These are phyloP conservation scores for Saccharomycopsis javanensis DNA, from an alignment of 805 yeast species.

Conservation along the genomic window DNA sequence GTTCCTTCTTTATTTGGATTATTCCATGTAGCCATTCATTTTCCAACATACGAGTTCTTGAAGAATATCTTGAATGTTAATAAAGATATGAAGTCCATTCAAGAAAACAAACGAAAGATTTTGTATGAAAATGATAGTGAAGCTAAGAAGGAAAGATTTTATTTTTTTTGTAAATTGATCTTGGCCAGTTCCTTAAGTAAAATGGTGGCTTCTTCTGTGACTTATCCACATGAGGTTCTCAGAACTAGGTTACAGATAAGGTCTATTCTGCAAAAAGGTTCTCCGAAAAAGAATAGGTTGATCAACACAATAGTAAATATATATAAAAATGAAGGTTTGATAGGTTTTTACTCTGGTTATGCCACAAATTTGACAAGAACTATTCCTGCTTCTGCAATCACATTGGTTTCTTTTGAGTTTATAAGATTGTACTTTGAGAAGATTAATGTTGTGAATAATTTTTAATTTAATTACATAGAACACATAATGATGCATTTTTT, in stretches of 20 bases:
- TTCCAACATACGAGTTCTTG: constrained; percentile 83
- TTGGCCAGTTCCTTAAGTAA: constrained; percentile 73
- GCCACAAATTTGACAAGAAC: constrained; percentile 80
- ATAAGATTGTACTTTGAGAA: constrained; percentile 43
- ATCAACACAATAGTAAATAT: constrained; percentile 28
- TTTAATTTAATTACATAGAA: not conserved
- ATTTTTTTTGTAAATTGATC: constrained; percentile 35
- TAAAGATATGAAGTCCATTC: constrained; percentile 16
- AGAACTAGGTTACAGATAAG: constrained; percentile 81
- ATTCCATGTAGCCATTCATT: constrained; percentile 90
- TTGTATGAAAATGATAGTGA: constrained; percentile 17
- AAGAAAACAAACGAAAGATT: constrained; percentile 21
- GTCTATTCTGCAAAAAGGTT: constrained; percentile 17
- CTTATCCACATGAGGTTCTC: constrained; percentile 93
- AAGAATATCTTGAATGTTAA: constrained; percentile 42
- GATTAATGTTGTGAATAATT: constrained; percentile 10
- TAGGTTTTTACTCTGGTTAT: constrained; percentile 86
- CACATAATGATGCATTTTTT: not conserved
- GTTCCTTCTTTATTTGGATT: constrained; percentile 86
- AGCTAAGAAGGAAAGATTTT: constrained; percentile 20
- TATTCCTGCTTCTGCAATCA: constrained; percentile 92
- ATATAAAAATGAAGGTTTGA: constrained; percentile 57
- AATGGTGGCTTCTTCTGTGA: constrained; percentile 77
- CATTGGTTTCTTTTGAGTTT: constrained; percentile 85
- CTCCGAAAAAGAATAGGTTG: constrained; percentile 15